Percentiles rank a stretch among this genome's conserved stretches.
phyloP scores from a whole-genome alignment of 2,329 filamentous ascomycete genomes.

The Coniochaeta sp. region DNA sequence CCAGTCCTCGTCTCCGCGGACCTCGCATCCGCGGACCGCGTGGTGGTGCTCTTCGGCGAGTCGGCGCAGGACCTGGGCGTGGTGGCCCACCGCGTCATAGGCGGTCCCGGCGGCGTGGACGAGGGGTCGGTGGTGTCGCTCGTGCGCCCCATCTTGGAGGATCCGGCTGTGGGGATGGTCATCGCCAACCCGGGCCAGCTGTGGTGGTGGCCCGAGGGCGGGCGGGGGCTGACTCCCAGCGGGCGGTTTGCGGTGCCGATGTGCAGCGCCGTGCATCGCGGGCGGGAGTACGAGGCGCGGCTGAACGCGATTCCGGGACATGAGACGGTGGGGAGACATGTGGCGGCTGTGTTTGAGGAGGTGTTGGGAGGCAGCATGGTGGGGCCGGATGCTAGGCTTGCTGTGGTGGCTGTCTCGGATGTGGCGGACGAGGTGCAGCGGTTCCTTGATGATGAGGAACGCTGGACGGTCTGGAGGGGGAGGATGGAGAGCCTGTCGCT shows the following conservation, averaged over 20 bases:
- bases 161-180: conserved; percentile 54
- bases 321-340: conserved; percentile 49
- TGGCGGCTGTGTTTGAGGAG: conserved; percentile 58
- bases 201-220: conserved; percentile 63
- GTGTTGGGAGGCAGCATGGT: conserved; percentile 46
- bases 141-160: conserved; percentile 34
- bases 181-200: conserved; percentile 73
- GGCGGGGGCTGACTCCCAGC: conserved; percentile 49
- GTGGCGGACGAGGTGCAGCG: conserved; percentile 50
- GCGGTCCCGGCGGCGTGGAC: conserved; percentile 57
- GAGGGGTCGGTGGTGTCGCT: conserved; percentile 65
- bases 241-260: conserved; percentile 54
- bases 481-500: conserved; percentile 41
- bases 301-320: conserved; percentile 60
- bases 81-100: conserved; percentile 61
- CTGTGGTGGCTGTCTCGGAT: conserved; percentile 65
- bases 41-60: conserved; percentile 72
- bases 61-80: conserved; percentile 65
- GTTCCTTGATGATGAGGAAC: conserved; percentile 50
- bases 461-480: conserved; percentile 36
- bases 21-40: conserved; percentile 47
- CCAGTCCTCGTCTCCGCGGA: conserved; percentile 57
- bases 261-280: conserved; percentile 53
- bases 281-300: conserved; percentile 39
- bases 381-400: conserved; percentile 44